A percentile compares a stretch with the other conserved stretches of the same genome.
Evolutionary conservation across 2,329 filamentous ascomycete genomes (phyloP).

Genomic region (Stagonosporopsis vannaccii): DNA sequence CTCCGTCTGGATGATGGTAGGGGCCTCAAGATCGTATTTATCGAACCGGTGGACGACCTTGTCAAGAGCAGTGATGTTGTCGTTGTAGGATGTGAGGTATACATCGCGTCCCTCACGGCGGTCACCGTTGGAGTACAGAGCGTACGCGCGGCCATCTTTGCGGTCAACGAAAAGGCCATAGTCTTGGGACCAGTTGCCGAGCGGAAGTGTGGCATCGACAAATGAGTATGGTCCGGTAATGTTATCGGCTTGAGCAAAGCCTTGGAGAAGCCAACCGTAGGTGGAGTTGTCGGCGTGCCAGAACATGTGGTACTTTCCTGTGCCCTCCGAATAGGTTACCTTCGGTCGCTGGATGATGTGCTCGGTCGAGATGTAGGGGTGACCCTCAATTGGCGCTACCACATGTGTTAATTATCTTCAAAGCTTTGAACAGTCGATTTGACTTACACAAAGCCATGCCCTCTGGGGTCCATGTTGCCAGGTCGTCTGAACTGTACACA

Average conservation of each 20-base stretch:
- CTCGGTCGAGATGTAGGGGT: constrained; percentile 62
- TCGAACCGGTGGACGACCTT: constrained; percentile 63
- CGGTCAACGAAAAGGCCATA: constrained; percentile 68
- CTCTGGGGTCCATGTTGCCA: constrained; percentile 66
- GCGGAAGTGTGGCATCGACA: constrained; percentile 60
- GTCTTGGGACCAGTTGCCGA: constrained; percentile 70
- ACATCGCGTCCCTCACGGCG: constrained; percentile 63
- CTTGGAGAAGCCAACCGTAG: constrained; percentile 65
- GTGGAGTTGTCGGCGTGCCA: constrained; percentile 68
- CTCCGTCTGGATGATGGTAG: constrained; percentile 67
- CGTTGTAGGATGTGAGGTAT: constrained; percentile 63
- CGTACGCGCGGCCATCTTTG: constrained; percentile 63
- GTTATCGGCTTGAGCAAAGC: constrained; percentile 61
- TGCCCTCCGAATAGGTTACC: constrained; percentile 64
- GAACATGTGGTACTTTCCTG: constrained; percentile 66
- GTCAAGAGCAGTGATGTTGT: constrained; percentile 60
- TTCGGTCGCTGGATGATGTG: constrained; percentile 70
- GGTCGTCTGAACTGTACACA: constrained; percentile 65
- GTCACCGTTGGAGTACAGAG: constrained; percentile 68
- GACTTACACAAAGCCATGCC: constrained; percentile 62
- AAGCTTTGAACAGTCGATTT: neutral
- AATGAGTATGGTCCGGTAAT: constrained; percentile 64
- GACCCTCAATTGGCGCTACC: constrained; percentile 60
- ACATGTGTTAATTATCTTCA: neutral
- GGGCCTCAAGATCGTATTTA: constrained; percentile 68